Base-by-base conservation (phyloP, 768 basidiomycete genomes). In the Austroboletus eburneus region DNA sequence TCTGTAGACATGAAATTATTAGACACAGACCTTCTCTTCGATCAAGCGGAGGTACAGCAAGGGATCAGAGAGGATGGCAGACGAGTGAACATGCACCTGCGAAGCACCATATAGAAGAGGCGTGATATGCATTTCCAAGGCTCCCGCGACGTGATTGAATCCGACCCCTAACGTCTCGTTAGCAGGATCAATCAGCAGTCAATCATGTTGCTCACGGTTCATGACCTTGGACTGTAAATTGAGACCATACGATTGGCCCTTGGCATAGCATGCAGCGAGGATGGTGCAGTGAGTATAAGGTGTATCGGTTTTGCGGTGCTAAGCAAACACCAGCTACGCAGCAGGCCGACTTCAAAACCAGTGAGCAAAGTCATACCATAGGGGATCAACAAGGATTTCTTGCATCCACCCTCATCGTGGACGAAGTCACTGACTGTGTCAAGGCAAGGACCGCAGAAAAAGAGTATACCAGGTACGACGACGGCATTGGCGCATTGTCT, bases 401-500 rank as follows among this genome's bases (percentile, higher is more conserved):
- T 5, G 91, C 76, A 0, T 83, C 82, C 0, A 94, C 87, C 0
- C 61, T 91, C 34, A 75, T 93, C 3, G 57, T 95, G 9, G 82
- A 93, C 57, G 86, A 90, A 51, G 55, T 49, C 2, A 81, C 78
- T 0, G 91, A 91, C 1, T 67, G 69, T 1, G 75, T 83, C n/a
- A 83, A 76, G 51, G 90, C 86, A 0, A 67, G 92, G 36, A 95
- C 87, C 46, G 90, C 90, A 41, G 87, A 87, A 51, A 87, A 90
- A 85, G 49, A 46, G 67, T n/a, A n/a, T n/a, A n/a, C n/a, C n/a
- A n/a, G n/a, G n/a, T n/a, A n/a, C n/a, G n/a, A n/a, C n/a, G n/a
- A n/a, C n/a, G n/a, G n/a, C n/a, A n/a, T n/a, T n/a, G n/a, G n/a
- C n/a, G n/a, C n/a, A n/a, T n/a, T n/a, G n/a, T n/a, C n/a, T n/a